Percentiles rank a stretch among this genome's conserved stretches.
These are phyloP conservation scores for Poa pratensis DNA, from an alignment of 176 grass and related monocot genomes.

Conservation along the genomic window DNA sequence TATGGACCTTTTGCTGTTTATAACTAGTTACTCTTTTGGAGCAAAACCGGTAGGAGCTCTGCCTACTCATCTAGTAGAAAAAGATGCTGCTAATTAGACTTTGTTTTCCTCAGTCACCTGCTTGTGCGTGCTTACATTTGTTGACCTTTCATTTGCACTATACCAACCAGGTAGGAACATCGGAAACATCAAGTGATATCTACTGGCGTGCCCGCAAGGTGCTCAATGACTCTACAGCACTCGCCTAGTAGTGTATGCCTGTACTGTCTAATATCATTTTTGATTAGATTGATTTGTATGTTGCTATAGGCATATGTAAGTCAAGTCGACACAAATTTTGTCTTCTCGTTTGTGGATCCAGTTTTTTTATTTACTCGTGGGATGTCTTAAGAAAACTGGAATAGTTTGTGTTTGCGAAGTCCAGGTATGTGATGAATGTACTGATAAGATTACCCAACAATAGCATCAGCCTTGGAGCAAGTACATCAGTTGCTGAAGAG, in stretches of 20 bases:
- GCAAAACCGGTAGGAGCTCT: neutral
- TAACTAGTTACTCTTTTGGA: neutral
- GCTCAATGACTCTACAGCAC: constrained; percentile 43
- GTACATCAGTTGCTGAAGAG: neutral
- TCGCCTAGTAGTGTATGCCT: constrained; percentile 22
- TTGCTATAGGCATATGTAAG: neutral
- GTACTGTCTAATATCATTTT: constrained; percentile 35
- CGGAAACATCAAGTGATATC: constrained; percentile 64
- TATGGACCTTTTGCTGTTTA: neutral
- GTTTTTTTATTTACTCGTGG: neutral
- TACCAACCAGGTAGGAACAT: constrained; percentile 54
- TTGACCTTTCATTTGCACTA: constrained; percentile 17
- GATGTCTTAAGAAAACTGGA: neutral
- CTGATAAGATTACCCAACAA: neutral
- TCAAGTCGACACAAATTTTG: constrained; percentile 26
- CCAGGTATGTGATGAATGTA: neutral
- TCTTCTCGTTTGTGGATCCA: neutral
- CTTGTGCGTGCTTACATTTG: neutral
- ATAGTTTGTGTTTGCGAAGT: neutral
- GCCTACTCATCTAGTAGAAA: neutral
- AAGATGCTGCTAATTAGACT: neutral
- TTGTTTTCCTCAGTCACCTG: neutral
- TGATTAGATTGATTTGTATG: constrained; percentile 21
- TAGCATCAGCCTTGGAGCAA: neutral
- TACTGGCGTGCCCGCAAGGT: constrained; percentile 70